Percentiles rank a stretch among this genome's conserved stretches.
phyloP scores from a whole-genome alignment of 2,329 filamentous ascomycete genomes.

The Talaromyces funiculosus region DNA sequence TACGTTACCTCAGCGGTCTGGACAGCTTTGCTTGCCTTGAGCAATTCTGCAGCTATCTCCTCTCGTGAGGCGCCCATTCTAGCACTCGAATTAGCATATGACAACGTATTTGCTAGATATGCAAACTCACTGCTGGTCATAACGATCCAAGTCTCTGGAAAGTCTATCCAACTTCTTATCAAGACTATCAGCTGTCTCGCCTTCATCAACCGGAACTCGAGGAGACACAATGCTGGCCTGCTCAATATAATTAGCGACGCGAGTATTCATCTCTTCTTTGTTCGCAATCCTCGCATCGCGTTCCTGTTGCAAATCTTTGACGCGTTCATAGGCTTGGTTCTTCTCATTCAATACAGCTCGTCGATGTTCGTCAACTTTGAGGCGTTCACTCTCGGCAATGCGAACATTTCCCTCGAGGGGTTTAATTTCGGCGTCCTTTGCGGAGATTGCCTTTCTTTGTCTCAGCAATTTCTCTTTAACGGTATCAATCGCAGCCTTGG shows the following conservation, averaged over 20 bases:
- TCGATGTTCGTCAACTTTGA: constrained; percentile 46
- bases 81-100: constrained; percentile 21
- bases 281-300: constrained; percentile 45
- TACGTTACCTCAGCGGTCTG: constrained; percentile 34
- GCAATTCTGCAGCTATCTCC: constrained; percentile 52
- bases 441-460: constrained; percentile 26
- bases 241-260: constrained; percentile 50
- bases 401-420: constrained; percentile 41
- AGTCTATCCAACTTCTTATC: constrained; percentile 48
- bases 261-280: constrained; percentile 42
- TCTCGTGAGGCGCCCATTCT: constrained; percentile 59
- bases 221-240: constrained; percentile 52
- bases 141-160: constrained; percentile 52
- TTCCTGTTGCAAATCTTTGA: constrained; percentile 47
- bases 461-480: constrained; percentile 32
- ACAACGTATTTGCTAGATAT: background rate
- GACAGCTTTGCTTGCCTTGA: constrained; percentile 32
- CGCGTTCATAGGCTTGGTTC: constrained; percentile 52
- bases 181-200: constrained; percentile 55
- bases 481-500: constrained; percentile 39
- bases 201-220: constrained; percentile 58
- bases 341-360: constrained; percentile 55
- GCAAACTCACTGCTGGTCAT: constrained; percentile 44
- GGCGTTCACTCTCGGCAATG: constrained; percentile 53
- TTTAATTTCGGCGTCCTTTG: constrained; percentile 31